Percentiles rank a stretch among this genome's conserved stretches.
Conservation (phyloP, 805 yeast genomes). For the Sugiyamaella marilandica region DNA sequence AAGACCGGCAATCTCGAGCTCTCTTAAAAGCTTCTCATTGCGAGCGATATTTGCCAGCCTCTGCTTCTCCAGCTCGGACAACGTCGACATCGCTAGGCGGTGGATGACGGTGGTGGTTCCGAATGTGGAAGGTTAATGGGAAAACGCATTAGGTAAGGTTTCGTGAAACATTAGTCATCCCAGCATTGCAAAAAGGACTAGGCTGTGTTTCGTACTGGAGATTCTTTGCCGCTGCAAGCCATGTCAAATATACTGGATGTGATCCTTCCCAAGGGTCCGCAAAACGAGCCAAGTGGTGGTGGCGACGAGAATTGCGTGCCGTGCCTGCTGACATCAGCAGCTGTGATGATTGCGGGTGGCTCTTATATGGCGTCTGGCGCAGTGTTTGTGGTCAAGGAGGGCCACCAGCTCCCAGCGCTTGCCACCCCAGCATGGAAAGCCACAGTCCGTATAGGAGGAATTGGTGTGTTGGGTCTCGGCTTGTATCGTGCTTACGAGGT, state of each 20-base stretch:
- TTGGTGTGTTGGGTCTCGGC: slow-evolving; percentile 52
- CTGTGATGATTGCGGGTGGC: slow-evolving; percentile 57
- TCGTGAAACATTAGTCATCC: neutral
- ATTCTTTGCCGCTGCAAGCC: neutral
- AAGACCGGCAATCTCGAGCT: slow-evolving; percentile 61
- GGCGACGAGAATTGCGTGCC: slow-evolving; percentile 50
- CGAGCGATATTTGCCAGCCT: slow-evolving; percentile 54
- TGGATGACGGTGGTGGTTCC: too few species aligned
- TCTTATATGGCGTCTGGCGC: slow-evolving; percentile 53
- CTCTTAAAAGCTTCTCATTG: slow-evolving; percentile 67
- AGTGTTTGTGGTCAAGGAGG: slow-evolving; percentile 40
- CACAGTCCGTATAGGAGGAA: slow-evolving; percentile 50
- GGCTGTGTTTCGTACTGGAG: neutral
- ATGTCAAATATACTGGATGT: slow-evolving; percentile 26
- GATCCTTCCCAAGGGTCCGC: slow-evolving; percentile 18
- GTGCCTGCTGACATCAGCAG: slow-evolving; percentile 63
- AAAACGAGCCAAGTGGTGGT: slow-evolving; percentile 24
- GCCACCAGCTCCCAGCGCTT: slow-evolving; percentile 31
- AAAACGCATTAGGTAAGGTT: neutral
- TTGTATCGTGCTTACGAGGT: slow-evolving; percentile 61
- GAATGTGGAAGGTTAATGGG: neutral
- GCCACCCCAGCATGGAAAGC: slow-evolving; percentile 45
- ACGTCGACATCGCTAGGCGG: slow-evolving; percentile 15
- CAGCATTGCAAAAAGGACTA: too few species aligned
- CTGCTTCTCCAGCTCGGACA: slow-evolving; percentile 31